phyloP scores from a whole-genome alignment of 2,329 filamentous ascomycete species.

The Trichophyton benhamiae region DNA sequence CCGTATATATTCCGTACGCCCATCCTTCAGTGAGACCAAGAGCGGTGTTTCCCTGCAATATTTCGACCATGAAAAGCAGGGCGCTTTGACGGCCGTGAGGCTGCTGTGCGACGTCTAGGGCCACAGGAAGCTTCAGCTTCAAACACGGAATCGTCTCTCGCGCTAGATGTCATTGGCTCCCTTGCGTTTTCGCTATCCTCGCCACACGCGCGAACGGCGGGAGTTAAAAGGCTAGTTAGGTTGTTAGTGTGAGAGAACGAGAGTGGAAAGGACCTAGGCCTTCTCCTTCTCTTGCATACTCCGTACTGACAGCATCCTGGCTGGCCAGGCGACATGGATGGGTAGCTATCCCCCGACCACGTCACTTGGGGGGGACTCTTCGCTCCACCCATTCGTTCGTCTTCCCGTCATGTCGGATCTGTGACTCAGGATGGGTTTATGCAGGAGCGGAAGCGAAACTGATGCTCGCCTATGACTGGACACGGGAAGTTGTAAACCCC shows the following conservation, averaged over 20 bases:
- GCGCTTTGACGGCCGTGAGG: background rate
- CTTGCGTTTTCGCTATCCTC: background rate
- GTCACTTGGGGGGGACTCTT: background rate
- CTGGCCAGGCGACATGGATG: background rate
- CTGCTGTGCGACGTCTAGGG: background rate
- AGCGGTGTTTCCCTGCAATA: no score
- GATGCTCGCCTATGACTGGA: background rate
- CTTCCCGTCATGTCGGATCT: background rate
- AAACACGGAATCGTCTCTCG: background rate
- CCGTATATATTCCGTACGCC: no score
- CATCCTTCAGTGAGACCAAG: no score
- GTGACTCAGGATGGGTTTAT: background rate
- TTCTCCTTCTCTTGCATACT: no score
- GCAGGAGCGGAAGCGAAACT: background rate
- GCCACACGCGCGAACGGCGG: constrained; percentile 1
- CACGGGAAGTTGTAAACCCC: background rate
- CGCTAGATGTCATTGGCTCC: background rate
- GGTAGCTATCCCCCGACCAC: background rate
- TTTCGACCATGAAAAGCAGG: no score
- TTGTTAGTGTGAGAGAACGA: no score
- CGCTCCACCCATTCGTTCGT: background rate
- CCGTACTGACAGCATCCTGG: background rate
- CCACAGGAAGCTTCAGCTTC: background rate
- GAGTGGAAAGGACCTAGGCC: background rate
- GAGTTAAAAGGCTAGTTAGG: background rate